phyloP scores from a whole-genome alignment of 148 eudicot genomes.

The Chenopodium album region DNA sequence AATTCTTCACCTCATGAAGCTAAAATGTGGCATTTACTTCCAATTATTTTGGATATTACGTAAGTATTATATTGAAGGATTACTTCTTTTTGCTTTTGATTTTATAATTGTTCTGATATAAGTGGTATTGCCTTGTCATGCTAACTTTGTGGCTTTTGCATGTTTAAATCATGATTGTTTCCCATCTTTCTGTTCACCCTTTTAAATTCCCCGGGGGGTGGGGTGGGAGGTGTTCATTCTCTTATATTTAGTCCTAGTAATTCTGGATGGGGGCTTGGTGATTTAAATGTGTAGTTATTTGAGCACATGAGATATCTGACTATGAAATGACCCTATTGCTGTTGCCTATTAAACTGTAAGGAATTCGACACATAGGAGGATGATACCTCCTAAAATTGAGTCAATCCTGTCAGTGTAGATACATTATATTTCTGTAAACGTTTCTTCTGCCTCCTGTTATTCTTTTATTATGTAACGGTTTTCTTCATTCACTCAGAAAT shows the following conservation, averaged over 20 bases:
- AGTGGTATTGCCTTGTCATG: not conserved
- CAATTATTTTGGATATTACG: slow-evolving; percentile 46
- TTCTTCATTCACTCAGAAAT: slow-evolving; percentile 34
- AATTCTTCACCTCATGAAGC: slow-evolving; percentile 89
- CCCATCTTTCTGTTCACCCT: not conserved
- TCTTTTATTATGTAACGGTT: not conserved
- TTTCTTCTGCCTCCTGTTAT: not conserved
- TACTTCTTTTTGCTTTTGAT: slow-evolving; percentile 5
- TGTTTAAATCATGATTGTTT: not conserved
- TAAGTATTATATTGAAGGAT: slow-evolving; percentile 34
- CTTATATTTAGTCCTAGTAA: not conserved
- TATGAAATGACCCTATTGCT: not conserved
- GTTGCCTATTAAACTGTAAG: not conserved
- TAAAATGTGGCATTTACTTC: slow-evolving; percentile 71
- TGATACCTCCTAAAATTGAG: not conserved
- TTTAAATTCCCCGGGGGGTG: not conserved
- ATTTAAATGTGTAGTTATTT: not conserved
- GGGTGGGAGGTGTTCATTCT: not conserved
- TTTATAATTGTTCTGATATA: not conserved
- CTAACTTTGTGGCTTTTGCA: not conserved
- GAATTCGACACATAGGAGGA: not conserved
- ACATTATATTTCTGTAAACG: not conserved
- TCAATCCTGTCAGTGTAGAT: not conserved
- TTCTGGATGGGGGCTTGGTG: not conserved
- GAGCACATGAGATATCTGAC: not conserved